Percentiles rank a stretch among this genome's conserved stretches.
Evolutionary conservation across 2,329 filamentous ascomycete genomes (phyloP).

Genomic region (Arthrinium phaeospermum): DNA sequence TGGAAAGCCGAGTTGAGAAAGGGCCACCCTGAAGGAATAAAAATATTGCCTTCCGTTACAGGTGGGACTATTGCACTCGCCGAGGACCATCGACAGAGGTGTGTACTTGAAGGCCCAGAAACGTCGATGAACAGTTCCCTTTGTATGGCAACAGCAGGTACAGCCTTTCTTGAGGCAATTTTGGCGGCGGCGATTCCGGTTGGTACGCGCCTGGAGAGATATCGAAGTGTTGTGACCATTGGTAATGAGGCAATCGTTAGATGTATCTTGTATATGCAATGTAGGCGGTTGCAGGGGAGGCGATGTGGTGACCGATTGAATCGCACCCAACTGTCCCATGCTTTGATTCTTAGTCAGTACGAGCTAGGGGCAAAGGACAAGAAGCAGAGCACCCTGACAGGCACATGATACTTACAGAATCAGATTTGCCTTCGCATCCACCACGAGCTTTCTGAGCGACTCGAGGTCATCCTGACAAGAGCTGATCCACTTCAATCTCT

Average conservation of each 20-base stretch:
- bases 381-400: not conserved
- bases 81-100: conserved; percentile 13
- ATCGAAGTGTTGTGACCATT: no score
- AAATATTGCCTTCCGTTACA: conserved; percentile 1
- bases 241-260: no score
- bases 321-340: not conserved
- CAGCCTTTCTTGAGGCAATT: not conserved
- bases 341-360: not conserved
- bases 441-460: not conserved
- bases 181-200: not conserved
- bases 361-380: not conserved
- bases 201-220: no score
- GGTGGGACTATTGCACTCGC: not conserved
- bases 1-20: conserved; percentile 13
- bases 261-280: not conserved
- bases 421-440: not conserved
- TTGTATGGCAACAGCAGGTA: conserved; percentile 5
- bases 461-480: conserved; percentile 5
- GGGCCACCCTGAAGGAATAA: not conserved
- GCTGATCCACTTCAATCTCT: not conserved
- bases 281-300: not conserved
- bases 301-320: no score
- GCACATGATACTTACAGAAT: not conserved
- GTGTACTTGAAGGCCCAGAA: conserved; percentile 20
- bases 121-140: not conserved